Conservation (phyloP, 2,329 filamentous ascomycete genomes). For the Curvularia spicifera region DNA sequence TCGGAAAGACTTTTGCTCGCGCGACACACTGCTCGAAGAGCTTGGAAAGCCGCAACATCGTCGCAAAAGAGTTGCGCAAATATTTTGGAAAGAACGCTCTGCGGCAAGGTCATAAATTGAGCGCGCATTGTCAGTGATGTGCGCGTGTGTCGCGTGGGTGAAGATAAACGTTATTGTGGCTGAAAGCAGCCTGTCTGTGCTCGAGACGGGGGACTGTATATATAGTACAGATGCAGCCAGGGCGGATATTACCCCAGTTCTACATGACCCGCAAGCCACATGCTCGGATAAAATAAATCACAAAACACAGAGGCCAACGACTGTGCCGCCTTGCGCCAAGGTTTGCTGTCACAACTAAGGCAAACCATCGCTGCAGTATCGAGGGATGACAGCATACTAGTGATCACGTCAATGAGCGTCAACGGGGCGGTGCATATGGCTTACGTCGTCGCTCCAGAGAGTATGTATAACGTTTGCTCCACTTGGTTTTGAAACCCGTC, state of each 20-base stretch:
- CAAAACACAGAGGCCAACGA: not conserved
- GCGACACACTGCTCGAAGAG: not conserved
- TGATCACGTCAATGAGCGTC: not conserved
- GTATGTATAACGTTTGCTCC: not conserved
- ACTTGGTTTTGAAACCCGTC: not conserved
- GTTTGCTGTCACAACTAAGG: not conserved
- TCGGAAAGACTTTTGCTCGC: not conserved
- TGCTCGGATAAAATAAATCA: not conserved
- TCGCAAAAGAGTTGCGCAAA: not conserved
- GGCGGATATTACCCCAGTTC: not conserved
- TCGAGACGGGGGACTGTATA: not conserved
- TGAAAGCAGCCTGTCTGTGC: not conserved
- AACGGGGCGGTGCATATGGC: not conserved
- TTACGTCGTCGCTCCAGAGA: not conserved
- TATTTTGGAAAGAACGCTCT: not conserved
- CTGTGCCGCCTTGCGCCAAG: not conserved
- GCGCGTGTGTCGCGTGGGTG: not conserved
- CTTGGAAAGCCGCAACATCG: not conserved
- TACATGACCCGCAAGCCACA: not conserved
- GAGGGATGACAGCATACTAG: not conserved
- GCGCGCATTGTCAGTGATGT: not conserved
- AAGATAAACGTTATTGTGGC: not conserved
- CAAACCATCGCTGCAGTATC: not conserved
- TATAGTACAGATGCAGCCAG: not conserved
- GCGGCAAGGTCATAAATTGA: not conserved